Evolutionary conservation across 306 rosid genomes (phyloP).

Genomic region (Sechiopsis laciniata): DNA sequence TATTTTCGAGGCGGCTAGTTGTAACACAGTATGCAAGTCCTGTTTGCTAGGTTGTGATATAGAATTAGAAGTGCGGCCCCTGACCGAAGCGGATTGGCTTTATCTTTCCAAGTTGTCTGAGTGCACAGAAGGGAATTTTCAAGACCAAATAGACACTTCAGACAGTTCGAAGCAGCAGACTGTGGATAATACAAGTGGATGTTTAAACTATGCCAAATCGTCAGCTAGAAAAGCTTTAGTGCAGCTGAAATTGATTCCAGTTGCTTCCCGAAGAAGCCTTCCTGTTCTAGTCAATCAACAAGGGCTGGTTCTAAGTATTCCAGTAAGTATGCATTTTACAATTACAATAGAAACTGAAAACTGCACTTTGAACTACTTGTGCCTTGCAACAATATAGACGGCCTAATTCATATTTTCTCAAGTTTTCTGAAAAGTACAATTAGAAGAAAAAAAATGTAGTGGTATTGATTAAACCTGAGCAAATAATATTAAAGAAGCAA

Average conservation of each 20-base stretch:
- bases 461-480: background rate
- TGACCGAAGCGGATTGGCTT: slow-evolving; percentile 86
- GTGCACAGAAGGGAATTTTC: slow-evolving; percentile 27
- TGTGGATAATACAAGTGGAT: slow-evolving; percentile 30
- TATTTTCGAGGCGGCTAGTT: background rate
- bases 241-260: slow-evolving; percentile 59
- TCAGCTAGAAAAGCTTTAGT: slow-evolving; percentile 59
- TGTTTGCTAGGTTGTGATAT: slow-evolving; percentile 32
- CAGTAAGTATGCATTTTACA: slow-evolving; percentile 44
- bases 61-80: slow-evolving; percentile 48
- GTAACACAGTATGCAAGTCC: slow-evolving; percentile 29
- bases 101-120: slow-evolving; percentile 60
- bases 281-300: slow-evolving; percentile 63
- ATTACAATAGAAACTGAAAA: background rate
- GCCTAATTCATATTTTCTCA: too few relatives aligned
- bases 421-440: background rate
- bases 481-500: background rate
- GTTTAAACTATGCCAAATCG: slow-evolving; percentile 43
- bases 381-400: background rate
- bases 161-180: slow-evolving; percentile 26
- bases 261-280: slow-evolving; percentile 78
- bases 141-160: slow-evolving; percentile 19
- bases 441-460: background rate
- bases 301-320: slow-evolving; percentile 64
- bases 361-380: background rate